Percentiles rank a stretch among this genome's conserved stretches.
phyloP scores from a whole-genome alignment of 1,139 yeast species.

The Saccharomycopsis hybrid region DNA sequence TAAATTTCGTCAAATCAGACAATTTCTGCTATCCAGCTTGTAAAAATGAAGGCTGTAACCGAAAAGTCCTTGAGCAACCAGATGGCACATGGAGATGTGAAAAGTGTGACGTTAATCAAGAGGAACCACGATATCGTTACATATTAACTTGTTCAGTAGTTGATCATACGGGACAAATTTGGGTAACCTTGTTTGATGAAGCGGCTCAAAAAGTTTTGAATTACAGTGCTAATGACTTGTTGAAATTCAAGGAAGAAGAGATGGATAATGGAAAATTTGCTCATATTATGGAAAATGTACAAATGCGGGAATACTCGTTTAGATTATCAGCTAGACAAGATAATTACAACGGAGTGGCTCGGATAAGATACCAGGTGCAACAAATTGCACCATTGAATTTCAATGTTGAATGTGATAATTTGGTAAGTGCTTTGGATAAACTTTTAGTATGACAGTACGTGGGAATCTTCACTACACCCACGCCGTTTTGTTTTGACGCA shows the following conservation, averaged over 20 bases:
- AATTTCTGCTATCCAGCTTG: conserved; percentile 92
- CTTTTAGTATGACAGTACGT: not conserved
- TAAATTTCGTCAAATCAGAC: conserved; percentile 65
- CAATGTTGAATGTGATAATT: conserved; percentile 53
- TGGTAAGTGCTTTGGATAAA: conserved; percentile 33
- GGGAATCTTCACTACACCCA: too few species aligned
- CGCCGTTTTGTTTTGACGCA: too few species aligned
- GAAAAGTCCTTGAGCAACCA: conserved; percentile 69
- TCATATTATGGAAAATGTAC: conserved; percentile 43
- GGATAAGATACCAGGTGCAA: conserved; percentile 69
- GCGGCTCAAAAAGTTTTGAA: conserved; percentile 70
- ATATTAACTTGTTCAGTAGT: conserved; percentile 64
- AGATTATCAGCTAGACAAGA: conserved; percentile 81
- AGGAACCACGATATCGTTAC: conserved; percentile 72
- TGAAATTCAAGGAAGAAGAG: conserved; percentile 39
- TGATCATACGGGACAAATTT: conserved; percentile 77
- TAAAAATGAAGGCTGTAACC: conserved; percentile 63
- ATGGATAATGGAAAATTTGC: conserved; percentile 42
- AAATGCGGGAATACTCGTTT: conserved; percentile 65
- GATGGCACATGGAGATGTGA: conserved; percentile 92
- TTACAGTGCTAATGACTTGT: conserved; percentile 60
- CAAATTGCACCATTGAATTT: conserved; percentile 52
- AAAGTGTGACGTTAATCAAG: conserved; percentile 67
- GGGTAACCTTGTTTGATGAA: conserved; percentile 85
- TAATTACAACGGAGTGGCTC: conserved; percentile 67